phyloP scores from a whole-genome alignment of 352 stramenopile genomes.

The Pythium rhizo-oryzae region DNA sequence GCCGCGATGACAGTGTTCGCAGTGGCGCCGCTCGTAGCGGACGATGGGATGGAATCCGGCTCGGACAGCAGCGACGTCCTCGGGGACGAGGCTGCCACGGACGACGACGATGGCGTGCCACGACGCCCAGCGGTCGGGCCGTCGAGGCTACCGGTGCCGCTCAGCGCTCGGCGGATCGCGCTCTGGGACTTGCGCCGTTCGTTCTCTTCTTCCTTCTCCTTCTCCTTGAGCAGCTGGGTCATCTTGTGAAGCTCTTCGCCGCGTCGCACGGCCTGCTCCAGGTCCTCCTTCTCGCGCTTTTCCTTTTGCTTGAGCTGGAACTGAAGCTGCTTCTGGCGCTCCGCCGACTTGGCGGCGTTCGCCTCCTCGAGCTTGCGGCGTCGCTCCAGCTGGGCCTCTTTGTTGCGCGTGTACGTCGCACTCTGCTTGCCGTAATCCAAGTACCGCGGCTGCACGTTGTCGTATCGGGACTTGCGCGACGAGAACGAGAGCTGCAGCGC shows the following conservation, averaged over 20 bases:
- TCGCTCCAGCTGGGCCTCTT: conserved; percentile 61
- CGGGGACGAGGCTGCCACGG: conserved; percentile 20
- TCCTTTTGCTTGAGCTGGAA: conserved; percentile 50
- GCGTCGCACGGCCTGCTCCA: conserved; percentile 54
- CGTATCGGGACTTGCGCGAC: conserved; percentile 44
- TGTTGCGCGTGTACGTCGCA: conserved; percentile 45
- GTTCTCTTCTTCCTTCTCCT: conserved; percentile 27
- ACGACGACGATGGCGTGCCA: conserved; percentile 3
- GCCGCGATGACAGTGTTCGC: conserved; percentile 7
- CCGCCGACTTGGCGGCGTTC: conserved; percentile 60
- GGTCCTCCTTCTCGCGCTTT: conserved; percentile 40
- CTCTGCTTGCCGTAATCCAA: conserved; percentile 57
- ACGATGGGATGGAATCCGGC: conserved; percentile 20
- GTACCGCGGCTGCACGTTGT: conserved; percentile 59
- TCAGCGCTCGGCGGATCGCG: conserved; percentile 21
- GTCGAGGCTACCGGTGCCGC: conserved; percentile 8
- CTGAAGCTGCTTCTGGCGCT: conserved; percentile 56
- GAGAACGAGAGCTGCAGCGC: conserved; percentile 23
- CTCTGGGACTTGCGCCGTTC: conserved; percentile 17
- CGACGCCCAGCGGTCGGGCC: background rate
- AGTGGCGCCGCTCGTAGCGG: conserved; percentile 1
- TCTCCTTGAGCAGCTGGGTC: conserved; percentile 27
- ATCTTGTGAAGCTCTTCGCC: conserved; percentile 59
- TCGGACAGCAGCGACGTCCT: conserved; percentile 29
- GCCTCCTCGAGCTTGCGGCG: conserved; percentile 66